phyloP scores from a whole-genome alignment of 331 rosid species.

The Quercus tomentella region DNA sequence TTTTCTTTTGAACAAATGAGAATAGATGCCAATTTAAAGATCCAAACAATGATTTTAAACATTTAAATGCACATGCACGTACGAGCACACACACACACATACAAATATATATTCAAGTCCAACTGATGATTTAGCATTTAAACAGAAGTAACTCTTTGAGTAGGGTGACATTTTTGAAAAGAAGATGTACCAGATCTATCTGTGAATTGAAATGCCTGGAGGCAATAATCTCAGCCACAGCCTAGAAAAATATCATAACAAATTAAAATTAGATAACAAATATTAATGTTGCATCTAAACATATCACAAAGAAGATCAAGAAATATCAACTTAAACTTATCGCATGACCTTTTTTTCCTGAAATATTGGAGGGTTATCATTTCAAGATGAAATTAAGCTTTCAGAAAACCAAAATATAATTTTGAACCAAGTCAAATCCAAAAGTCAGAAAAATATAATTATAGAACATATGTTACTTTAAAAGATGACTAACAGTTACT shows the following conservation, averaged over 20 bases:
- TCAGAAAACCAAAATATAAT: not conserved
- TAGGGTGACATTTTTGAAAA: slow-evolving; percentile 1
- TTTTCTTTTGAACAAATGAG: not conserved
- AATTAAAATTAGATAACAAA: not conserved
- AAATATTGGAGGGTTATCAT: not conserved
- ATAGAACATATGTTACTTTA: not conserved
- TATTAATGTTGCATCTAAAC: not conserved
- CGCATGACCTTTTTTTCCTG: not conserved
- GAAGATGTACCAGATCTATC: slow-evolving; percentile 65
- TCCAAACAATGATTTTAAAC: not conserved
- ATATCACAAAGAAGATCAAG: not conserved
- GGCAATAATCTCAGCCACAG: slow-evolving; percentile 62
- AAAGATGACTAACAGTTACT: not conserved
- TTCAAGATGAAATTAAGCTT: not conserved
- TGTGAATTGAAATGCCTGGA: slow-evolving; percentile 49
- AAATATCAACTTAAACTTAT: not conserved
- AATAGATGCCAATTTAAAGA: not conserved
- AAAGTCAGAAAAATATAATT: not conserved
- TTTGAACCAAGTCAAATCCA: not conserved
- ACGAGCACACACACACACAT: too few species aligned
- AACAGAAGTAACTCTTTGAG: not conserved
- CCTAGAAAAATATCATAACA: slow-evolving; percentile 46
- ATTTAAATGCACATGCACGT: not conserved
- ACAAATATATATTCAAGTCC: not conserved
- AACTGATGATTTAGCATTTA: not conserved